These are phyloP conservation scores for Lentinula edodes DNA, from an alignment of 768 basidiomycete genomes.

Conservation along the genomic window DNA sequence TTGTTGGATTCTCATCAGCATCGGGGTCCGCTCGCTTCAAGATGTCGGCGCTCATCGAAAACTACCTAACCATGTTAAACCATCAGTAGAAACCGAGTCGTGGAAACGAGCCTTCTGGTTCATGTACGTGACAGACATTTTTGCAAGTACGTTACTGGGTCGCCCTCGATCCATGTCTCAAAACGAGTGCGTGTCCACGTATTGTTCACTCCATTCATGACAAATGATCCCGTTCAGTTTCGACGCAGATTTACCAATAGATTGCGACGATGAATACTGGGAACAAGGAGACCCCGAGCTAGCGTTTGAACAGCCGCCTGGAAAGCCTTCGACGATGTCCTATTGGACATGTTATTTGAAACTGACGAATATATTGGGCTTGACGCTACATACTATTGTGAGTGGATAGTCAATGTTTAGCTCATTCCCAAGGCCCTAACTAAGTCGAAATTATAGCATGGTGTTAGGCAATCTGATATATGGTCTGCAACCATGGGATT, in stretches of 20 bases:
- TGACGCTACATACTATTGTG: slow-evolving; percentile 47
- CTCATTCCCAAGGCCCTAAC: slow-evolving; percentile 11
- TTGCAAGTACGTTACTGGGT: slow-evolving; percentile 37
- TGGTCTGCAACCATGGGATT: background rate
- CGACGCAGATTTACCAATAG: slow-evolving; percentile 55
- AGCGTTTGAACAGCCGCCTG: slow-evolving; percentile 49
- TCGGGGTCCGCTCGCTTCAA: slow-evolving; percentile 43
- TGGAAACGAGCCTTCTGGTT: slow-evolving; percentile 55
- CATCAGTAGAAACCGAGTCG: slow-evolving; percentile 48
- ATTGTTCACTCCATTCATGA: no score
- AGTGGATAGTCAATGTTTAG: slow-evolving; percentile 11
- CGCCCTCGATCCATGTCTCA: slow-evolving; percentile 54
- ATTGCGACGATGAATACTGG: slow-evolving; percentile 72
- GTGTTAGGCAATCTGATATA: slow-evolving; percentile 7
- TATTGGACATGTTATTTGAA: slow-evolving; percentile 42
- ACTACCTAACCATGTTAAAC: background rate
- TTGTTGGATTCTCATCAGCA: slow-evolving; percentile 39
- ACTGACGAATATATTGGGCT: slow-evolving; percentile 46
- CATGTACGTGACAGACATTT: slow-evolving; percentile 14
- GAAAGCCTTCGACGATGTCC: slow-evolving; percentile 38
- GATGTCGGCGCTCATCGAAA: slow-evolving; percentile 31
- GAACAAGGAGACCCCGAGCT: slow-evolving; percentile 32
- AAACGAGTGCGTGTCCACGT: slow-evolving; percentile 39
- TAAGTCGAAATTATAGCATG: background rate
- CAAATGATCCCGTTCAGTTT: slow-evolving; percentile 29